Evolutionary conservation across 2,329 filamentous ascomycete species (phyloP).

Genomic region (Fusarium burgessii): DNA sequence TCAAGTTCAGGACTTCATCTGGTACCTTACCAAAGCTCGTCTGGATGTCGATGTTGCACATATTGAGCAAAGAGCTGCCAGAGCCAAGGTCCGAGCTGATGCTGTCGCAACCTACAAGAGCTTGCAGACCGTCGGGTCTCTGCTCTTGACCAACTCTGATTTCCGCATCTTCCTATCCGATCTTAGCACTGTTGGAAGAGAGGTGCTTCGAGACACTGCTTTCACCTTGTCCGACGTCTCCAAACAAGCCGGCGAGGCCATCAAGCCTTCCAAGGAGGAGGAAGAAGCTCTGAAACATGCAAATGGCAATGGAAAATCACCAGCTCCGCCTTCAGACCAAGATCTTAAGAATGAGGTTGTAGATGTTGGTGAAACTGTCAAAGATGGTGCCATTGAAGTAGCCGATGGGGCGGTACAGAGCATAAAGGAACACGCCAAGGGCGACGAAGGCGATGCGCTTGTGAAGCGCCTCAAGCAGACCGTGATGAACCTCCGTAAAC

Average conservation of each 20-base stretch:
- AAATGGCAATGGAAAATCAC: slow-evolving; percentile 45
- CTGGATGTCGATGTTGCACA: slow-evolving; percentile 57
- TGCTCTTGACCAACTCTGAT: slow-evolving; percentile 91
- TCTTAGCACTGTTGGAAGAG: slow-evolving; percentile 79
- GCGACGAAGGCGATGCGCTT: slow-evolving; percentile 79
- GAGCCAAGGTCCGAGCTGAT: slow-evolving; percentile 51
- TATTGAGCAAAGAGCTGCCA: slow-evolving; percentile 45
- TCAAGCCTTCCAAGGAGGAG: slow-evolving; percentile 76
- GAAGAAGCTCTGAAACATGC: slow-evolving; percentile 61
- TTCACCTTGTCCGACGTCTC: slow-evolving; percentile 82
- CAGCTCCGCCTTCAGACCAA: slow-evolving; percentile 64
- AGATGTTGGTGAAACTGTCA: slow-evolving; percentile 66
- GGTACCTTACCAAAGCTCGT: slow-evolving; percentile 82
- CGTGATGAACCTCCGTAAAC: slow-evolving; percentile 78
- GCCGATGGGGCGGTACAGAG: slow-evolving; percentile 74
- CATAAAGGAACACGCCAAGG: slow-evolving; percentile 77
- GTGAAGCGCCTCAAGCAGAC: slow-evolving; percentile 81
- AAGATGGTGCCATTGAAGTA: slow-evolving; percentile 66
- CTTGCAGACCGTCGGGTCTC: slow-evolving; percentile 81
- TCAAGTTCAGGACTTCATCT: slow-evolving; percentile 91
- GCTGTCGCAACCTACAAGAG: slow-evolving; percentile 73
- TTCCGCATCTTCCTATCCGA: slow-evolving; percentile 90
- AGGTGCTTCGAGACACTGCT: slow-evolving; percentile 89
- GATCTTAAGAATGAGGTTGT: slow-evolving; percentile 71
- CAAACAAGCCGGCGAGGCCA: slow-evolving; percentile 76